Evolutionary conservation across 2,329 filamentous ascomycete species (phyloP).

Genomic region (Penicillium hesseltinei): DNA sequence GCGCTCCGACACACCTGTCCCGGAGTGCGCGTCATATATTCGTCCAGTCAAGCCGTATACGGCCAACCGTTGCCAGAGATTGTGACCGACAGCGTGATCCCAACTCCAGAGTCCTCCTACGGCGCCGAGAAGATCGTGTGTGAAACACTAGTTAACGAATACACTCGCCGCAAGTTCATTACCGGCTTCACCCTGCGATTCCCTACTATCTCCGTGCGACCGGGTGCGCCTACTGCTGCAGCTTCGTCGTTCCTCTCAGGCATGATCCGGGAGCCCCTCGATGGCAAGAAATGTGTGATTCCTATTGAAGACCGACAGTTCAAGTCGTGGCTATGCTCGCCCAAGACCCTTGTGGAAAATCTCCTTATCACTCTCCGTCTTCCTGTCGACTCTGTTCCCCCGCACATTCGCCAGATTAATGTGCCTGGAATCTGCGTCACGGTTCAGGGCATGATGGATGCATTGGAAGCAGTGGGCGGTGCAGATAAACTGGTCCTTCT

Average conservation of each 20-base stretch:
- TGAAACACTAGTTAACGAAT: conserved; percentile 62
- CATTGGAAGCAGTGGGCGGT: conserved; percentile 55
- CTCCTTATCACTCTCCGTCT: conserved; percentile 51
- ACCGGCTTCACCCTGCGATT: conserved; percentile 60
- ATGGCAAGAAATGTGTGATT: conserved; percentile 54
- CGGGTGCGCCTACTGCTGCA: conserved; percentile 59
- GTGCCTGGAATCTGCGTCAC: conserved; percentile 56
- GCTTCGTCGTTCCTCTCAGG: conserved; percentile 63
- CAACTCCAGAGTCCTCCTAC: conserved; percentile 62
- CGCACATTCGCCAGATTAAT: conserved; percentile 54
- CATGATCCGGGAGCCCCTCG: conserved; percentile 63
- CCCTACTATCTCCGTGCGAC: conserved; percentile 61
- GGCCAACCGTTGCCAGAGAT: conserved; percentile 56
- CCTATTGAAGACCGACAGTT: conserved; percentile 52
- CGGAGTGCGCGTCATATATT: conserved; percentile 59
- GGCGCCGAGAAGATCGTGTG: conserved; percentile 63
- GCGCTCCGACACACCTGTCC: conserved; percentile 50
- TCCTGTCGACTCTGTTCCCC: conserved; percentile 40
- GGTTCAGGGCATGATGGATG: conserved; percentile 57
- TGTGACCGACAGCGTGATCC: conserved; percentile 52
- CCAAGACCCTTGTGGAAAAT: conserved; percentile 54
- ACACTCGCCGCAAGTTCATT: conserved; percentile 58
- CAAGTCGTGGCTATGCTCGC: conserved; percentile 55
- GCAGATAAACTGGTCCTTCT: conserved; percentile 52
- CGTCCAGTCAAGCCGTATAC: conserved; percentile 63